phyloP scores from a whole-genome alignment of 257 asterid genomes.

The Penstemon eatonii region DNA sequence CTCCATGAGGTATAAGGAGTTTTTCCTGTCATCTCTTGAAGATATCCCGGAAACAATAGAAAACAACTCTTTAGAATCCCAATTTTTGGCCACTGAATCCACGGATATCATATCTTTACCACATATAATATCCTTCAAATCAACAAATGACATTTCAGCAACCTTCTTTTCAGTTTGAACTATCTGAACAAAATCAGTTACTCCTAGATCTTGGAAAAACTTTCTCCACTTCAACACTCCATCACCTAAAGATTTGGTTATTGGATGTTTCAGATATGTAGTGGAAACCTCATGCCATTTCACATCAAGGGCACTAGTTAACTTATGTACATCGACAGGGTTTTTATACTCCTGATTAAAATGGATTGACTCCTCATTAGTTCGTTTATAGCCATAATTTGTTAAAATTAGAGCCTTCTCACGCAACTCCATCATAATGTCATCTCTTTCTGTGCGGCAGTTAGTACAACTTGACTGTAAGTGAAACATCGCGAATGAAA shows the following conservation, averaged over 20 bases:
- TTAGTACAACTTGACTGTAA: slow-evolving; percentile 68
- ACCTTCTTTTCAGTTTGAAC: slow-evolving; percentile 60
- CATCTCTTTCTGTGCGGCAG: slow-evolving; percentile 61
- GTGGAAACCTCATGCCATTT: slow-evolving; percentile 73
- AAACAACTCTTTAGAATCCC: slow-evolving; percentile 80
- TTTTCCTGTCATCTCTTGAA: slow-evolving; percentile 49
- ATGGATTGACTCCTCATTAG: slow-evolving; percentile 72
- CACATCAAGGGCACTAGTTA: slow-evolving; percentile 56
- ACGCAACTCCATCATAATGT: slow-evolving; percentile 54
- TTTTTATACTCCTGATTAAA: slow-evolving; percentile 64
- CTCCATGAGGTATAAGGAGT: slow-evolving; percentile 71
- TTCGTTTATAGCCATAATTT: slow-evolving; percentile 68
- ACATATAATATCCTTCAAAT: slow-evolving; percentile 29
- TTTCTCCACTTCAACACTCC: slow-evolving; percentile 79
- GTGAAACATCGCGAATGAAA: slow-evolving; percentile 83
- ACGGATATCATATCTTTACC: slow-evolving; percentile 37
- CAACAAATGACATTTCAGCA: slow-evolving; percentile 39
- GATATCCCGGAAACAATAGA: slow-evolving; percentile 54
- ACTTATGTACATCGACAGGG: slow-evolving; percentile 56
- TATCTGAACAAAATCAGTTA: slow-evolving; percentile 80
- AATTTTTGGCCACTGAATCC: slow-evolving; percentile 48
- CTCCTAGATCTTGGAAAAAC: slow-evolving; percentile 74
- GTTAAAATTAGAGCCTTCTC: slow-evolving; percentile 66
- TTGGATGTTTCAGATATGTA: slow-evolving; percentile 66
- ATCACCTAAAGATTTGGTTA: slow-evolving; percentile 57